Evolutionary conservation across 306 rosid genomes (phyloP).

Genomic region (Coriaria nepalensis): DNA sequence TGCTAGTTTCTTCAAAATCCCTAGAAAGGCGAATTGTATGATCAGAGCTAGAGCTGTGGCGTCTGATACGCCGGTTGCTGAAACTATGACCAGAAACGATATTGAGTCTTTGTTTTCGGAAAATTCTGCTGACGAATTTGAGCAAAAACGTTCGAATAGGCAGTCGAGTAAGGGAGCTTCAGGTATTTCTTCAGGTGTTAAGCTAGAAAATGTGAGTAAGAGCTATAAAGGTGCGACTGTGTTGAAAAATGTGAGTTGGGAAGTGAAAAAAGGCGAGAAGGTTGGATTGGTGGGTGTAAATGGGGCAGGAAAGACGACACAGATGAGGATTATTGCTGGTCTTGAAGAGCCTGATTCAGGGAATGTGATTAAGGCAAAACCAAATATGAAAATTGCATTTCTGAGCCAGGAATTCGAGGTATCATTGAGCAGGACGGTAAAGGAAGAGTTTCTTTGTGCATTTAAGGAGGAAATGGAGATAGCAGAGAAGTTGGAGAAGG

Average conservation of each 20-base stretch:
- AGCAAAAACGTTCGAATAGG: slow-evolving; percentile 25
- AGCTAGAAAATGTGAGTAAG: slow-evolving; percentile 58
- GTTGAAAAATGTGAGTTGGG: slow-evolving; percentile 73
- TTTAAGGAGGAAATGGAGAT: slow-evolving; percentile 93
- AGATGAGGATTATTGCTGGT: slow-evolving; percentile 83
- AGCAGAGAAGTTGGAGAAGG: slow-evolving; percentile 57
- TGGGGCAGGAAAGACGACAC: slow-evolving; percentile 93
- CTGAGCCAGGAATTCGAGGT: slow-evolving; percentile 93
- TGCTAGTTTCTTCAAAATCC: slow-evolving; percentile 9
- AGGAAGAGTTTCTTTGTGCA: slow-evolving; percentile 82
- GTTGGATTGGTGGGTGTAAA: slow-evolving; percentile 92
- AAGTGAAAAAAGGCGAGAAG: slow-evolving; percentile 81
- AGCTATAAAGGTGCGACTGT: slow-evolving; percentile 70
- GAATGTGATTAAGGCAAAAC: slow-evolving; percentile 55
- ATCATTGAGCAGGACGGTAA: slow-evolving; percentile 61
- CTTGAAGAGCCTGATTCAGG: slow-evolving; percentile 80
- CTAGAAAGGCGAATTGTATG: slow-evolving; percentile 13
- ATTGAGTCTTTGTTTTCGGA: slow-evolving; percentile 65
- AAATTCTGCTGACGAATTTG: slow-evolving; percentile 19
- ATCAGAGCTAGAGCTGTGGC: slow-evolving; percentile 29
- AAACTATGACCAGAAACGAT: slow-evolving; percentile 29
- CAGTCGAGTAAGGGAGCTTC: slow-evolving; percentile 52
- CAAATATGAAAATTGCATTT: slow-evolving; percentile 78
- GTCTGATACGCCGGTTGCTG: slow-evolving; percentile 27
- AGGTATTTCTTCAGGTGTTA: slow-evolving; percentile 65